A percentile compares a stretch with the other conserved stretches of the same genome.
Evolutionary conservation across 495 filamentous ascomycete species (phyloP).

Genomic region (Astrothelium subdiscretum): DNA sequence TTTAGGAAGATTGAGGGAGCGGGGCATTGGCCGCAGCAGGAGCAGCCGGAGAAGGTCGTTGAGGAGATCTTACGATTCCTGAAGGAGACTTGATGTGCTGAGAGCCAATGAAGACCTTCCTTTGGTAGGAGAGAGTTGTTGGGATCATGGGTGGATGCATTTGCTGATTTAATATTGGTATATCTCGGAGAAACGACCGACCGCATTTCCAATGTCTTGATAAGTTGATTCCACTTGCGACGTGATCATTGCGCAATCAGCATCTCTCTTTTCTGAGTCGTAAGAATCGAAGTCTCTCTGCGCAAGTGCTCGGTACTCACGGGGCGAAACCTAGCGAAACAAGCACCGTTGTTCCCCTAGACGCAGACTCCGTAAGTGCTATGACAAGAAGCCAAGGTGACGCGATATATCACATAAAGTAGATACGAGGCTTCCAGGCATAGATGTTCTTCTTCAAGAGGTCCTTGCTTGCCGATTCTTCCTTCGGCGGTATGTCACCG

Average conservation of each 20-base stretch:
- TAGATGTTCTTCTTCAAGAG: neutral
- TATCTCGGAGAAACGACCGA: no score
- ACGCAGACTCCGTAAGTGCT: no score
- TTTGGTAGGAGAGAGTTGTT: neutral
- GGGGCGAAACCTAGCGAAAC: no score
- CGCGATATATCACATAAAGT: neutral
- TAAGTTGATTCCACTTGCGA: no score
- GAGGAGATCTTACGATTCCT: conserved; percentile 40
- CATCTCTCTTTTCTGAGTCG: no score
- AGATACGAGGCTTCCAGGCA: neutral
- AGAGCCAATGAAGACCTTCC: neutral
- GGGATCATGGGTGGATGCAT: neutral
- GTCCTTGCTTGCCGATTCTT: neutral
- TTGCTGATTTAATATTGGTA: neutral
- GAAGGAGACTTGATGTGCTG: neutral
- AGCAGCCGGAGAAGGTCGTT: conserved; percentile 44
- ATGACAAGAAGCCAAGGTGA: no score
- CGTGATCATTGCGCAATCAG: no score
- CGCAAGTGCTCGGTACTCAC: no score
- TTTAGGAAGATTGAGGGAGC: conserved; percentile 43
- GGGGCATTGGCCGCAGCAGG: conserved; percentile 60
- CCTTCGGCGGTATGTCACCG: neutral
- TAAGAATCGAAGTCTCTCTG: no score
- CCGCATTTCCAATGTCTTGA: no score
- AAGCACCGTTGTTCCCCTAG: no score